Evolutionary conservation across 2,329 filamentous ascomycete genomes (phyloP).

Genomic region (Ilyonectria mors-panacis): DNA sequence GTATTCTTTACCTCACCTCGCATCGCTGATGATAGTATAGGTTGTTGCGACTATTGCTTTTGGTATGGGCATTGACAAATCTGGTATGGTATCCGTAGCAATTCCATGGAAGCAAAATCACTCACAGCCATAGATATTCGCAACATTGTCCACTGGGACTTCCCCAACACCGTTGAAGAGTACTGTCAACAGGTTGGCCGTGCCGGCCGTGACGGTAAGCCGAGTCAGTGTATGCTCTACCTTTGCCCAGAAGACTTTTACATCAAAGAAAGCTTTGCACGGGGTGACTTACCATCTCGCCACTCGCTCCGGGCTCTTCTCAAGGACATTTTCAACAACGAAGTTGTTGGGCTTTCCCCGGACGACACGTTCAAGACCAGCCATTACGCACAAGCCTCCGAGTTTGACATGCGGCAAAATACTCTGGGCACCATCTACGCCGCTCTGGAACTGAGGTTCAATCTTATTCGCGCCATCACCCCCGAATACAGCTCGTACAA

Average conservation of each 20-base stretch:
- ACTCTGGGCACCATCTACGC: constrained; percentile 70
- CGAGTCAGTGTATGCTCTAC: constrained; percentile 71
- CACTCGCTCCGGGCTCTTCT: constrained; percentile 64
- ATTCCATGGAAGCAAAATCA: not conserved
- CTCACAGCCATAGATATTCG: constrained; percentile 59
- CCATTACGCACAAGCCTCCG: constrained; percentile 60
- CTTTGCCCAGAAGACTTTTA: constrained; percentile 71
- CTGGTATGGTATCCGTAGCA: constrained; percentile 33
- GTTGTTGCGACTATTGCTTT: constrained; percentile 69
- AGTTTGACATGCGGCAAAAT: constrained; percentile 68
- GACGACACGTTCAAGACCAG: constrained; percentile 56
- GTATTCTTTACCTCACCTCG: not conserved
- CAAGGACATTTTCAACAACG: constrained; percentile 63
- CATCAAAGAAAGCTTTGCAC: constrained; percentile 71
- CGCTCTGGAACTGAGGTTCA: constrained; percentile 72
- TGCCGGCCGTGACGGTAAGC: constrained; percentile 67
- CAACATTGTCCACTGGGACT: constrained; percentile 68
- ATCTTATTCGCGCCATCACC: constrained; percentile 69
- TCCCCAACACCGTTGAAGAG: constrained; percentile 67
- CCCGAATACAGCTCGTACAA: constrained; percentile 71
- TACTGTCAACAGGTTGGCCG: constrained; percentile 72
- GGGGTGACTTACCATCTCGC: constrained; percentile 71
- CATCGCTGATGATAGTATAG: constrained; percentile 24
- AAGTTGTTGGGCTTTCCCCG: constrained; percentile 34
- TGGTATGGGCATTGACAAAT: constrained; percentile 73